Percentiles rank a stretch among this genome's conserved stretches.
phyloP scores from a whole-genome alignment of 371 early-diverging fungal genomes.

The Actinomucor elegans region DNA sequence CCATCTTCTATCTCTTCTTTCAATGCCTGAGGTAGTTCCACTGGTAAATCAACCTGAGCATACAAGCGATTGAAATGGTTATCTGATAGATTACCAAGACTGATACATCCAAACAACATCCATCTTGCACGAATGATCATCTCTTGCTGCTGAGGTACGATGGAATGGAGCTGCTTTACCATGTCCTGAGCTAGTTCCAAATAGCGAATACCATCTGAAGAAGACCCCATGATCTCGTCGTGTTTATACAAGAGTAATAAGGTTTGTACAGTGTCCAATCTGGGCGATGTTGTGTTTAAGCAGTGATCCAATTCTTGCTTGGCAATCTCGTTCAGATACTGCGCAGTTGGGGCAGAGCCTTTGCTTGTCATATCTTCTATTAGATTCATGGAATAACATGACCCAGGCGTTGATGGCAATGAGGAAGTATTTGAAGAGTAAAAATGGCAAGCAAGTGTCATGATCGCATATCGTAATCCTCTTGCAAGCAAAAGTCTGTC shows the following conservation, averaged over 20 bases:
- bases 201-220: constrained; percentile 6
- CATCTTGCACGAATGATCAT: constrained; percentile 19
- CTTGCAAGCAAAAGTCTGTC: constrained; percentile 5
- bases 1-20: constrained; percentile 6
- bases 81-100: constrained; percentile 18
- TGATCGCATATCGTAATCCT: constrained; percentile 16
- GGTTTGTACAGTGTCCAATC: constrained; percentile 22
- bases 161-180: constrained; percentile 7
- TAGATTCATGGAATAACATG: background rate
- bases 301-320: constrained; percentile 1
- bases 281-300: background rate
- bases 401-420: background rate
- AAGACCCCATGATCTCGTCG: constrained; percentile 7
- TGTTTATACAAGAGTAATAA: constrained; percentile 29
- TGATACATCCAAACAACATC: constrained; percentile 15
- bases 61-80: constrained; percentile 1
- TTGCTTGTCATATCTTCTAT: background rate
- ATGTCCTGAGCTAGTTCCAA: constrained; percentile 13
- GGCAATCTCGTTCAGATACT: constrained; percentile 5
- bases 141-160: constrained; percentile 10
- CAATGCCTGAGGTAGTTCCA: constrained; percentile 15
- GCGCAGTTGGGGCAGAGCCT: background rate
- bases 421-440: background rate
- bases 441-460: constrained; percentile 14
- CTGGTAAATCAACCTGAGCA: constrained; percentile 9